Base-by-base conservation (phyloP, 768 basidiomycete genomes). In the Termitomyces sp. region DNA sequence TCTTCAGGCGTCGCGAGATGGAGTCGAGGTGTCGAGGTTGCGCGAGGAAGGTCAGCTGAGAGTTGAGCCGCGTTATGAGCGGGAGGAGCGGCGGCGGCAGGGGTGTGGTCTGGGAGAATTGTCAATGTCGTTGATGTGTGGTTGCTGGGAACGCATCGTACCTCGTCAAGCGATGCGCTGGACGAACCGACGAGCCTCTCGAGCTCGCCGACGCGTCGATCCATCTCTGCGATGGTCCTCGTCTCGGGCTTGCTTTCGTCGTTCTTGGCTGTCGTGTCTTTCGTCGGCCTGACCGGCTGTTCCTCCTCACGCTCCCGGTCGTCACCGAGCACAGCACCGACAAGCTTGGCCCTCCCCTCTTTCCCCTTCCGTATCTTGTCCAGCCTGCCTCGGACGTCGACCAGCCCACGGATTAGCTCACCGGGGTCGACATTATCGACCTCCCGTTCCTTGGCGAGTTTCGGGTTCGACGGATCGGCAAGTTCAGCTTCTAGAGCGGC, bases 11-110 rank as follows among this genome's bases (percentile, higher is more conserved):
- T 5, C 96, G 84, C 2, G 95, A 95, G 60, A 98, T 90, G 11
- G 93, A 90, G 71, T 99, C 97, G 51, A 98, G 87, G 67, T 98
- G 94, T 16, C 95, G 86, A 0, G 97, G 96, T 74, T 98, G 94
- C 0, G 96, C 92, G 47, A 99, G 84, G 16, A 98, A 78, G 7
- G 86, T 83, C 24, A 98, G 76, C 68, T 97, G 94, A 22, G 85
- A 84, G 66, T 92, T 93, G 45, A 98, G 83, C 45, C 90, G 84
- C 18, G 83, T 82, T 54, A 98, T 79, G 50, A 91, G 81, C 0
- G 92, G 87, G 3, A 97, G 74, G n/a, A 98, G 77, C 3, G 92
- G 90, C 5, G 87, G 80, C 0, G 91, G 88, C 18, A 93, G 77
- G 1, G 87, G 86, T 0, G 88, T 82, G 1, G 81, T 75, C 90